Evolutionary conservation across 2,329 filamentous ascomycete species (phyloP), one percentile per base, ranked within the genome.

Genomic region (Ceratocystis diversiconidia): DNA sequence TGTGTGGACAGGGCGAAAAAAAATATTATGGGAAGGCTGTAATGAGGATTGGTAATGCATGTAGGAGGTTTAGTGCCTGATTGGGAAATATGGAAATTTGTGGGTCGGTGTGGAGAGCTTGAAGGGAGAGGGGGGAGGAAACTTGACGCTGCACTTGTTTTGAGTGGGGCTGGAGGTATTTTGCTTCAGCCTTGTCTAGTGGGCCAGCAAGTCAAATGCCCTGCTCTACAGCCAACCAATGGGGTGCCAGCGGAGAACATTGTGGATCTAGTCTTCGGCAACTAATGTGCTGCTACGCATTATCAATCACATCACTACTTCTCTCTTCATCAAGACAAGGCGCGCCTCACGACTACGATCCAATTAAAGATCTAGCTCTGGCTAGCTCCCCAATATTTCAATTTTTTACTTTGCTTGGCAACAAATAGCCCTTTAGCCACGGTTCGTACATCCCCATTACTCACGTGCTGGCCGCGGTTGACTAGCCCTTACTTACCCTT

Each of bases 11-110:
- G 52, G 46, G 28, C 62, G 61, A 32, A 52, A 61, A 64, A 65
- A 66, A 68, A 64, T 66, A 62, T 68, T 57, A 60, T 66, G 57
- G 64, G 62, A 59, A 65, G 61, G 61, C 52, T 65, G 63, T 62
- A 64, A 61, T 43, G 46, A 8, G 61, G 52, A 59, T 65, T 46
- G 48, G 60, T 63, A 61, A 62, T 57, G 43, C 41, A 46, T 19
- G 32, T 36, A 62, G 52, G 59, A 64, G 32, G 55, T 44, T 43
- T 57, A 32, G 32, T 59, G 55, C 55, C 61, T 62, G 61, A n/a
- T 30, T 62, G 61, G 61, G 61, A 62, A 32, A 32, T 59, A 19
- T 59, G 55, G 8, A 59, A 30, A 10, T 36, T 28, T n/a, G 30
- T 19, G 48, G n/a, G 12, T 52, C n/a, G n/a, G 48, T 52, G 7